Percentiles rank a stretch among this genome's conserved stretches.
These are phyloP conservation scores for Smittium culicis DNA, from an alignment of 371 early-diverging fungal species.

Conservation along the genomic window DNA sequence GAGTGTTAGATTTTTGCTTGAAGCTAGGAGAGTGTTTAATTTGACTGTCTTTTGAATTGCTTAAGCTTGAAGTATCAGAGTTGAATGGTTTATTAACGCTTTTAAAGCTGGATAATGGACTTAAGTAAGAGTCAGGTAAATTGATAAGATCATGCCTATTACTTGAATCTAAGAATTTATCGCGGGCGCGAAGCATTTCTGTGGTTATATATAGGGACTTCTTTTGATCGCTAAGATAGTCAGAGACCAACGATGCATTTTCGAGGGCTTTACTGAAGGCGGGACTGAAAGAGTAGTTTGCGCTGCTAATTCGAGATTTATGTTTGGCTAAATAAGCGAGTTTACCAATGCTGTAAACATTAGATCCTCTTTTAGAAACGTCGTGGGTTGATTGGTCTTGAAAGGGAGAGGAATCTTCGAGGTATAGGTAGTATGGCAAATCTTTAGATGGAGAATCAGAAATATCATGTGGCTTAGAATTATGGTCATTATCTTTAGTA, in stretches of 20 bases:
- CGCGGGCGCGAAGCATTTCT: neutral
- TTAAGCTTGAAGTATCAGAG: neutral
- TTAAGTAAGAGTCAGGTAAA: neutral
- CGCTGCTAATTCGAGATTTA: neutral
- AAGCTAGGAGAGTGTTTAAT: neutral
- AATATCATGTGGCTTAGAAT: neutral
- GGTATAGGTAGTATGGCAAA: too few relatives aligned
- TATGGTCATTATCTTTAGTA: neutral
- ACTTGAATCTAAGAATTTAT: slow-evolving; percentile 1
- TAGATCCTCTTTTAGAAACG: neutral
- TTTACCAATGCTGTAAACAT: slow-evolving; percentile 1
- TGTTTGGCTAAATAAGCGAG: slow-evolving; percentile 1
- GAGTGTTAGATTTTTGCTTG: neutral
- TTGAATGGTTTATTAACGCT: neutral
- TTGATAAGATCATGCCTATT: neutral
- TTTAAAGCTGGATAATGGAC: neutral
- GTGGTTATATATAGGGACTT: neutral
- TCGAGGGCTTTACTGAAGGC: neutral
- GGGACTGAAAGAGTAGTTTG: neutral
- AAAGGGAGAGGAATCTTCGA: too few relatives aligned
- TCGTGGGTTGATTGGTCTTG: neutral
- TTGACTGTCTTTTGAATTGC: neutral
- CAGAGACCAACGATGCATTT: neutral
- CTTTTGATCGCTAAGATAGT: slow-evolving; percentile 2
- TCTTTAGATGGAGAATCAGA: neutral